Evolutionary conservation across 1,284 basidiomycete genomes (phyloP).

Genomic region (Phylloboletellus chloephorus): DNA sequence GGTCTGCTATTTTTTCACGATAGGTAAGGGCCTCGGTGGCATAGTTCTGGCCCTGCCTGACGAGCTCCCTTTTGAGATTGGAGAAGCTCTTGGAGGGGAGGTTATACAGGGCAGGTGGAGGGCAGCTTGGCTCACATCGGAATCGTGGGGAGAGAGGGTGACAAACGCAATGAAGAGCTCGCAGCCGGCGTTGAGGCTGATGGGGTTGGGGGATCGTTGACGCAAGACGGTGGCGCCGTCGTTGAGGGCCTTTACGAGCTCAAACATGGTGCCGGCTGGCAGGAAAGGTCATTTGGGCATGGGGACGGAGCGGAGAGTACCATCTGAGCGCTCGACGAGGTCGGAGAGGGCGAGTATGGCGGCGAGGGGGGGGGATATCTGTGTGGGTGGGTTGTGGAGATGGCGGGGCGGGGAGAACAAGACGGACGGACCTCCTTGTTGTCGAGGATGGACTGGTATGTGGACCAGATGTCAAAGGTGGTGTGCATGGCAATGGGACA

Average conservation of each 20-base stretch:
- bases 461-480: conserved; percentile 50
- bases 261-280: conserved; percentile 82
- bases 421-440: conserved; percentile 49
- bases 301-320: conserved; percentile 32
- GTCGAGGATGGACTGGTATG: conserved; percentile 51
- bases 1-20: conserved; percentile 84
- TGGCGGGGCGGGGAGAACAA: neutral
- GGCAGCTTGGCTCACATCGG: conserved; percentile 49
- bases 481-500: conserved; percentile 7
- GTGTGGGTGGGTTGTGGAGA: conserved; percentile 4
- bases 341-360: conserved; percentile 80
- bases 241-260: conserved; percentile 79
- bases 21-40: conserved; percentile 79
- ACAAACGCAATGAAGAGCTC: conserved; percentile 88
- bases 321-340: conserved; percentile 68
- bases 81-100: conserved; percentile 59
- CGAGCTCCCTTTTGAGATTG: conserved; percentile 76
- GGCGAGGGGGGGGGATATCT: conserved; percentile 84
- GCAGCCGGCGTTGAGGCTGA: conserved; percentile 85
- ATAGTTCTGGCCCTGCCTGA: conserved; percentile 73
- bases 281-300: conserved; percentile 6
- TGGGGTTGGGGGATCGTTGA: conserved; percentile 65
- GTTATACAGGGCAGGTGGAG: conserved; percentile 11
- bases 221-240: conserved; percentile 68
- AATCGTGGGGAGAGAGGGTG: conserved; percentile 79